phyloP scores from a whole-genome alignment of 2,329 filamentous ascomycete genomes.

The Nemania diffusa region DNA sequence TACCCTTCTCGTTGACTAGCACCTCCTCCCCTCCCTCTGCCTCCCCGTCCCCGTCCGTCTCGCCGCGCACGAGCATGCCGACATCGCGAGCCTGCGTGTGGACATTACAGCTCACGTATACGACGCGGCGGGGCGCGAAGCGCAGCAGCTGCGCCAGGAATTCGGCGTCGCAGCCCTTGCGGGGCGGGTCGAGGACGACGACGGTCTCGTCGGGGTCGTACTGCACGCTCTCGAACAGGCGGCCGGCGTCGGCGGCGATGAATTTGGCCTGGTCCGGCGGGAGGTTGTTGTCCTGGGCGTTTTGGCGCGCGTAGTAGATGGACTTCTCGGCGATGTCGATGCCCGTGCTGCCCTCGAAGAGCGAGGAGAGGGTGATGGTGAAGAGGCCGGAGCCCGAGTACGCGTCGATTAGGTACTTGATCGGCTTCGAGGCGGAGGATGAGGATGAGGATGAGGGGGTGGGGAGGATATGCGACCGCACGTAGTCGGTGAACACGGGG shows the following conservation, averaged over 20 bases:
- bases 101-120: constrained; percentile 98
- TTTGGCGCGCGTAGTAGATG: constrained; percentile 80
- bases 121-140: constrained; percentile 81
- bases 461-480: constrained; percentile 80
- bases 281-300: constrained; percentile 81
- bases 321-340: constrained; percentile 88
- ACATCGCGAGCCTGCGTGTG: constrained; percentile 97
- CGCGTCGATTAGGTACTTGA: constrained; percentile 88
- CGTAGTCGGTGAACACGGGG: constrained; percentile 84
- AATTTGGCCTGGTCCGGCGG: constrained; percentile 77
- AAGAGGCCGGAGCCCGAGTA: constrained; percentile 98
- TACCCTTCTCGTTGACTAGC: constrained; percentile 47
- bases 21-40: constrained; percentile 38
- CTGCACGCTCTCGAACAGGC: constrained; percentile 79
- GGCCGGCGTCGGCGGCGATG: constrained; percentile 85
- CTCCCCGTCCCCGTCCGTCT: constrained; percentile 48
- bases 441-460: constrained; percentile 42
- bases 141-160: constrained; percentile 84
- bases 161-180: constrained; percentile 89
- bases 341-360: constrained; percentile 86
- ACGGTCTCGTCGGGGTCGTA: constrained; percentile 85
- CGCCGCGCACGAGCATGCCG: constrained; percentile 82
- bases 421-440: constrained; percentile 38
- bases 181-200: constrained; percentile 95
- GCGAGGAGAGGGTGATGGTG: constrained; percentile 87